These are phyloP conservation scores for Pleodorina starrii DNA, from an alignment of 139 green algal species.

Conservation along the genomic window DNA sequence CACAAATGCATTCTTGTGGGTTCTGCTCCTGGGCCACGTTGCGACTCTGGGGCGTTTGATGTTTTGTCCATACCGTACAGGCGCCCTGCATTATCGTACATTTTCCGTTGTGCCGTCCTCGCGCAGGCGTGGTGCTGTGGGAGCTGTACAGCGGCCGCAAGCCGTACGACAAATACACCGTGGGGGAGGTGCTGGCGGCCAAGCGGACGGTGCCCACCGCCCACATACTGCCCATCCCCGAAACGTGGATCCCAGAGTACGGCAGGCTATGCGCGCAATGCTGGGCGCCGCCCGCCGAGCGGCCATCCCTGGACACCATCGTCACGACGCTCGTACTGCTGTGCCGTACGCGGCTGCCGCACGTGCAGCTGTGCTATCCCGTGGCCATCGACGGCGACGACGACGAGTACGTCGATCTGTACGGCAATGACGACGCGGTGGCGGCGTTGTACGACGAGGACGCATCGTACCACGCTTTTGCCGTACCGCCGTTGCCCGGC, in stretches of 20 bases:
- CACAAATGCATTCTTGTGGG: too few relatives aligned
- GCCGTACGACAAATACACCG: slow-evolving; percentile 42
- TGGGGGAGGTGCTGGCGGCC: slow-evolving; percentile 28
- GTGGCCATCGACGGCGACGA: neutral
- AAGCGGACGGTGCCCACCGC: slow-evolving; percentile 38
- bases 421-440: neutral
- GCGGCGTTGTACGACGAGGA: neutral
- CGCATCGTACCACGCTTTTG: neutral
- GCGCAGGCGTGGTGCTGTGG: slow-evolving; percentile 42
- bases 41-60: too few relatives aligned
- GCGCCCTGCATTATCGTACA: too few relatives aligned
- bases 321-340: slow-evolving; percentile 12
- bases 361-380: slow-evolving; percentile 27
- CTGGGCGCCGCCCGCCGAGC: slow-evolving; percentile 7
- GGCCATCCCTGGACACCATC: neutral
- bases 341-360: slow-evolving; percentile 23
- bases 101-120: too few relatives aligned
- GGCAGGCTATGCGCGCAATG: neutral
- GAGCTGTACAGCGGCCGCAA: slow-evolving; percentile 35
- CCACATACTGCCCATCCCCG: neutral
- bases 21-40: too few relatives aligned
- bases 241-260: neutral
- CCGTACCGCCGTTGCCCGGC: neutral
- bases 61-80: too few relatives aligned
- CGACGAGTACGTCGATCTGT: neutral